Evolutionary conservation across 169 alveolate genomes (phyloP).

Genomic region (Cryptosporidium ryanae): DNA sequence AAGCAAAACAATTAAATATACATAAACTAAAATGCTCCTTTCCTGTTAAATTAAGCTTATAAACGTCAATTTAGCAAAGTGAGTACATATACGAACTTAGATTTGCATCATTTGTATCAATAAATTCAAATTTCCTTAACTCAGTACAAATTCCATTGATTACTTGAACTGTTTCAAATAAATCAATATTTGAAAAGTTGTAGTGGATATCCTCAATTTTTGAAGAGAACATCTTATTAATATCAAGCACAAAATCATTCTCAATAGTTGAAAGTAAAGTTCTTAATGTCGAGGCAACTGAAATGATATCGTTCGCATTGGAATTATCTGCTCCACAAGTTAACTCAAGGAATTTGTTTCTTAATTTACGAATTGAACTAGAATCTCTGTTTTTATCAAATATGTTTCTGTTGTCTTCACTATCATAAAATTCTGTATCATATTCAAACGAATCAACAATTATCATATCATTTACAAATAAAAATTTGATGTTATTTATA

Average conservation of each 20-base stretch:
- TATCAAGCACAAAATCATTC: not conserved
- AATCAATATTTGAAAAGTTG: slow-evolving; percentile 16
- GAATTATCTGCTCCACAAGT: not conserved
- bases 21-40: too few relatives aligned
- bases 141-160: not conserved
- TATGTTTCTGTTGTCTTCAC: not conserved
- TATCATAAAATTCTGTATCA: not conserved
- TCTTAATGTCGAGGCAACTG: slow-evolving; percentile 40
- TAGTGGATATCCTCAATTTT: slow-evolving; percentile 7
- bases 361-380: not conserved
- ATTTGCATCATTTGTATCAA: too few relatives aligned
- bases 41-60: too few relatives aligned
- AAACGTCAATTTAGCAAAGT: too few relatives aligned
- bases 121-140: too few relatives aligned
- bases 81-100: too few relatives aligned
- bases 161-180: not conserved
- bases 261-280: slow-evolving; percentile 10
- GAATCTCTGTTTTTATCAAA: not conserved
- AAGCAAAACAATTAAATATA: too few relatives aligned
- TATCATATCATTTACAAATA: slow-evolving; percentile 28
- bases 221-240: slow-evolving; percentile 29
- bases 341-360: not conserved
- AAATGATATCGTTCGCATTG: slow-evolving; percentile 34
- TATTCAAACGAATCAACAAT: slow-evolving; percentile 1
- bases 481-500: slow-evolving; percentile 24